Conservation (phyloP, 2,329 filamentous ascomycete species). For the Colletotrichum spinosum region DNA sequence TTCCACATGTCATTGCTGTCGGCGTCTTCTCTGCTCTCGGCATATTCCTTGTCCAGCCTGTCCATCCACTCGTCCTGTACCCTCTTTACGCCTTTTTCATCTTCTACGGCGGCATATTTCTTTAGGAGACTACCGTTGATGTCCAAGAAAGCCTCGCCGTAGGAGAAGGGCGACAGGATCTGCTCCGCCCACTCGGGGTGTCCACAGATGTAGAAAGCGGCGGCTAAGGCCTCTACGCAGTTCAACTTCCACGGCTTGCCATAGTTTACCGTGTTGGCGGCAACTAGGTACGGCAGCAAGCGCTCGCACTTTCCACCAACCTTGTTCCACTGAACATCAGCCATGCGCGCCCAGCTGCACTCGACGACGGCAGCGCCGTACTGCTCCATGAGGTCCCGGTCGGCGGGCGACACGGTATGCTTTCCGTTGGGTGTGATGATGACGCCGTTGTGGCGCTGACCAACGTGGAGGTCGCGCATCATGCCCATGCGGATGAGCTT, state of each 20-base stretch:
- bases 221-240: conserved; percentile 93
- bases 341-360: conserved; percentile 93
- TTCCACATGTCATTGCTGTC: conserved; percentile 85
- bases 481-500: conserved; percentile 90
- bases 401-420: conserved; percentile 83
- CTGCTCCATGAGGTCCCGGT: conserved; percentile 83
- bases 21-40: conserved; percentile 77
- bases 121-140: conserved; percentile 89
- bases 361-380: conserved; percentile 96
- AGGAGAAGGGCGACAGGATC: conserved; percentile 86
- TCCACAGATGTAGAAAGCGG: conserved; percentile 93
- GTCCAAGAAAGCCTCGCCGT: conserved; percentile 87
- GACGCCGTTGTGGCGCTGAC: conserved; percentile 91
- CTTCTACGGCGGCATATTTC: conserved; percentile 84
- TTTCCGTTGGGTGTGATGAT: conserved; percentile 97
- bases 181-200: conserved; percentile 91
- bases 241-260: conserved; percentile 95
- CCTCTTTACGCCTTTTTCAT: conserved; percentile 85
- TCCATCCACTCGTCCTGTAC: conserved; percentile 90
- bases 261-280: conserved; percentile 97
- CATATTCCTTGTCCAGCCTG: conserved; percentile 90
- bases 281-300: conserved; percentile 92
- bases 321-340: conserved; percentile 89
- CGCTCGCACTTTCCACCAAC: conserved; percentile 96
- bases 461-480: conserved; percentile 92